Conservation (phyloP, 2,329 filamentous ascomycete genomes). For the Endoconidiophora laricicola region DNA sequence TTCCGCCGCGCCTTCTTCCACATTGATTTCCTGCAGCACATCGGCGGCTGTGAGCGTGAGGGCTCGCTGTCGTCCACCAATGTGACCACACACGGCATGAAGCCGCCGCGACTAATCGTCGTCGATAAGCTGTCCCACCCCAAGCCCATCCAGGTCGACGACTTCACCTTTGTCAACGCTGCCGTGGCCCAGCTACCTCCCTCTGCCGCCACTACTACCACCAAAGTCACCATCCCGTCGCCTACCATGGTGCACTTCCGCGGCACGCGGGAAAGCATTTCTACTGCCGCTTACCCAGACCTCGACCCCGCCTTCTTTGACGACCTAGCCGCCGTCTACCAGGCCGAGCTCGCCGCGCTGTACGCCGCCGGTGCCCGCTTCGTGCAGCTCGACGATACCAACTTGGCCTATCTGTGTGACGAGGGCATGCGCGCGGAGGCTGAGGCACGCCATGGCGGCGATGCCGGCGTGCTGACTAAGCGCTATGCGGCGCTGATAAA, state of each 20-base stretch:
- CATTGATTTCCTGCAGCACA: constrained; percentile 31
- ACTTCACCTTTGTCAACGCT: constrained; percentile 24
- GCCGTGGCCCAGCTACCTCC: constrained; percentile 31
- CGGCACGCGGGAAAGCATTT: constrained; percentile 35
- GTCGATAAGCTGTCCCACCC: constrained; percentile 27
- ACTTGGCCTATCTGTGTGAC: constrained; percentile 27
- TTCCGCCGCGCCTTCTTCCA: constrained; percentile 39
- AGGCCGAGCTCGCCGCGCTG: constrained; percentile 34
- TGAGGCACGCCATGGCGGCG: constrained; percentile 10
- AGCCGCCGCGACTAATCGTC: constrained; percentile 17
- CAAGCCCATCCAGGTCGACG: constrained; percentile 26
- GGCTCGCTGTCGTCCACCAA: constrained; percentile 25
- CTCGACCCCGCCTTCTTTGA: constrained; percentile 37
- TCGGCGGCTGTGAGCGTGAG: constrained; percentile 23
- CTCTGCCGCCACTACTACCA: constrained; percentile 29
- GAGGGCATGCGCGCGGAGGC: constrained; percentile 10
- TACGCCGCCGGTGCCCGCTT: constrained; percentile 39
- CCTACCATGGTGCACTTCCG: constrained; percentile 49
- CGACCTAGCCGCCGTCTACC: constrained; percentile 39
- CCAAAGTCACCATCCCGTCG: constrained; percentile 52
- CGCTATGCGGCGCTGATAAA: constrained; percentile 60
- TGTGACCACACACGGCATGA: constrained; percentile 23
- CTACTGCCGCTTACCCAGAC: constrained; percentile 31
- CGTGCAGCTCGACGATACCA: constrained; percentile 46
- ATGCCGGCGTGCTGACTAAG: constrained; percentile 37